Conservation (phyloP, 352 stramenopile genomes). For the Chrysophaeum taylorii region DNA sequence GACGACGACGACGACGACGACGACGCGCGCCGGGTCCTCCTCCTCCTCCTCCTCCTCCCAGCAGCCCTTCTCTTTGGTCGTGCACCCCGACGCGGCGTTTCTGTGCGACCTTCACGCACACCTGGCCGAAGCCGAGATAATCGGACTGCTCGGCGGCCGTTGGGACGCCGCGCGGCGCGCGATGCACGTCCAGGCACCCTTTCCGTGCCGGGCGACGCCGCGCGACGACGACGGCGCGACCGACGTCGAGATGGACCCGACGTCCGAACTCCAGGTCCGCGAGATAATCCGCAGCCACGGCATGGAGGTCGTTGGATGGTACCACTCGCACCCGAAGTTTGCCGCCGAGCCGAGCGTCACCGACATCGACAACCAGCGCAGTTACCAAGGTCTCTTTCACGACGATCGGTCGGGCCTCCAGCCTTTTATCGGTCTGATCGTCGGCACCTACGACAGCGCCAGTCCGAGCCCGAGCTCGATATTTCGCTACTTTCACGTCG, state of each 20-base stretch:
- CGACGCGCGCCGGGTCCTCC: background rate
- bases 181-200: conserved; percentile 79
- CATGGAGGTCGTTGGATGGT: conserved; percentile 83
- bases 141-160: conserved; percentile 78
- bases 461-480: background rate
- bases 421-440: conserved; percentile 83
- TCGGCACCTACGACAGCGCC: conserved; percentile 74
- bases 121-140: conserved; percentile 80
- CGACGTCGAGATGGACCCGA: conserved; percentile 87
- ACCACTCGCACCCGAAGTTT: conserved; percentile 85
- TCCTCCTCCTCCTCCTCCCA: conserved; percentile 1
- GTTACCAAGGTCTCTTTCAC: conserved; percentile 77
- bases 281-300: conserved; percentile 72
- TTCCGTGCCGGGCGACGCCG: conserved; percentile 73
- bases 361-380: conserved; percentile 84
- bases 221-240: conserved; percentile 74
- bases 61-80: conserved; percentile 67
- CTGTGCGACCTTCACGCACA: conserved; percentile 81
- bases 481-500: conserved; percentile 23
- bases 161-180: conserved; percentile 64
- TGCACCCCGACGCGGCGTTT: conserved; percentile 75
- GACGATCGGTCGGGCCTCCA: conserved; percentile 42
- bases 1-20: background rate
- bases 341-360: conserved; percentile 75
- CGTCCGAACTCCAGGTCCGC: conserved; percentile 71